Evolutionary conservation across 1,284 basidiomycete species (phyloP), one percentile per base, ranked within the genome.

Genomic region (Irpex sp.): DNA sequence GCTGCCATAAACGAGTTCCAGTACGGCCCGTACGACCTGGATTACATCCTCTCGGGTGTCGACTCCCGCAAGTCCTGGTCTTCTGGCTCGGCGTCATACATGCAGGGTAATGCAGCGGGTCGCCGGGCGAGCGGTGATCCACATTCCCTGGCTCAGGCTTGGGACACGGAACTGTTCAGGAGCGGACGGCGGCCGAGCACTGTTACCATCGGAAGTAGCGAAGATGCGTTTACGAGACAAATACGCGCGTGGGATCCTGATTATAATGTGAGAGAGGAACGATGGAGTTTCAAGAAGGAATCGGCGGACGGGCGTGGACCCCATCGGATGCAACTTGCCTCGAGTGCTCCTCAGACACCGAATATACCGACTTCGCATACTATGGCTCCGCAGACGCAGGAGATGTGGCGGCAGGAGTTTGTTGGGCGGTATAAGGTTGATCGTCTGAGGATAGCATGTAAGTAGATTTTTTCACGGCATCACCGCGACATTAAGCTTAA

Each of bases 241-340:
- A 70, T 88, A 17, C 74, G 78, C 40, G 76, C 75, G 58, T 76
- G 82, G 75, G 85, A 85, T 64, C 79, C 77, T 11, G 76, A 75
- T 26, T 86, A 85, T 63, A 77, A 77, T 26, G 69, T 74, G 40
- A 73, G 81, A 59, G 75, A 79, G 55, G 74, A 76, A 47, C 80
- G 82, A 61, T 92, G 89, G 90, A 82, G 79, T n/a, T 90, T 91
- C 72, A 77, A 74, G 62, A 81, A 79, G 65, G 87, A 89, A 71
- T 81, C 74, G 26, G 81, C 77, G 13, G 84, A 85, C 61, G 73
- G 73, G 5, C 48, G 68, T 5, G 66, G 71, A 7, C 75, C 72
- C 21, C 63, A 64, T 40, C 59, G 62, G 8, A 57, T 65, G 17
- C 52, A 69, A 21, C 62, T 69, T 11, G 26, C 72, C 65, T 47